Percentiles rank a stretch among this genome's conserved stretches.
Evolutionary conservation across 495 filamentous ascomycete genomes (phyloP).

Genomic region (Hamigera avellanea): DNA sequence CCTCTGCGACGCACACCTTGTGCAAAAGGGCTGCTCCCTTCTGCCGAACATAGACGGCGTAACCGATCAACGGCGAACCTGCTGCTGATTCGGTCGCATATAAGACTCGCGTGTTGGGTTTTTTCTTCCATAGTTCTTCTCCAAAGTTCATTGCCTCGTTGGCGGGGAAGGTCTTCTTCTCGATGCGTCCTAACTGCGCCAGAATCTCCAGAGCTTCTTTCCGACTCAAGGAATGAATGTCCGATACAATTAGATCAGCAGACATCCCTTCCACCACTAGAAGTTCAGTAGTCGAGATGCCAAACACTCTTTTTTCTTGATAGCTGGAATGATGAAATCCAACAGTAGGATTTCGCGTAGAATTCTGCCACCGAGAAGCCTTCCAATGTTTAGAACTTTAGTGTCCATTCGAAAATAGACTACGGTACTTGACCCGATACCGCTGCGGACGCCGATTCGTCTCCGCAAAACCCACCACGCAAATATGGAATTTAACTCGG

Average conservation of each 20-base stretch:
- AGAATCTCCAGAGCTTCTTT: slow-evolving; percentile 29
- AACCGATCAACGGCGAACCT: slow-evolving; percentile 28
- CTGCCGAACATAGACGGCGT: slow-evolving; percentile 42
- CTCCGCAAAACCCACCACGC: too few relatives aligned
- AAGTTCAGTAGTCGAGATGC: too few relatives aligned
- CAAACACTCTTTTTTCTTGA: too few relatives aligned
- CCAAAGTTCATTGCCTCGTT: slow-evolving; percentile 45
- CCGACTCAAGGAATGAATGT: slow-evolving; percentile 33
- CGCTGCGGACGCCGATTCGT: too few relatives aligned
- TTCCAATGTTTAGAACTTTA: too few relatives aligned
- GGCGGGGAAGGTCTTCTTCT: slow-evolving; percentile 47
- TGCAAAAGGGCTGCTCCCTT: slow-evolving; percentile 42
- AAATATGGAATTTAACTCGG: too few relatives aligned
- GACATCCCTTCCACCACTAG: slow-evolving; percentile 15
- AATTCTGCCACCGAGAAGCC: too few relatives aligned
- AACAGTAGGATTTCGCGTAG: too few relatives aligned
- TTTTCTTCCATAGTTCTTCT: slow-evolving; percentile 38
- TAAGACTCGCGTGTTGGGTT: slow-evolving; percentile 42
- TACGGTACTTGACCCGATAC: too few relatives aligned
- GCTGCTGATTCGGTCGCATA: slow-evolving; percentile 23
- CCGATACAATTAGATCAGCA: slow-evolving; percentile 20
- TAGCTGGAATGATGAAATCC: too few relatives aligned
- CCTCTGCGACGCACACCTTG: slow-evolving; percentile 45
- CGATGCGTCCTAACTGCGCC: slow-evolving; percentile 32
- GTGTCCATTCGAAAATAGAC: too few relatives aligned